These are phyloP conservation scores for Ceriops zippeliana DNA, from an alignment of 345 rosid species.

Conservation along the genomic window DNA sequence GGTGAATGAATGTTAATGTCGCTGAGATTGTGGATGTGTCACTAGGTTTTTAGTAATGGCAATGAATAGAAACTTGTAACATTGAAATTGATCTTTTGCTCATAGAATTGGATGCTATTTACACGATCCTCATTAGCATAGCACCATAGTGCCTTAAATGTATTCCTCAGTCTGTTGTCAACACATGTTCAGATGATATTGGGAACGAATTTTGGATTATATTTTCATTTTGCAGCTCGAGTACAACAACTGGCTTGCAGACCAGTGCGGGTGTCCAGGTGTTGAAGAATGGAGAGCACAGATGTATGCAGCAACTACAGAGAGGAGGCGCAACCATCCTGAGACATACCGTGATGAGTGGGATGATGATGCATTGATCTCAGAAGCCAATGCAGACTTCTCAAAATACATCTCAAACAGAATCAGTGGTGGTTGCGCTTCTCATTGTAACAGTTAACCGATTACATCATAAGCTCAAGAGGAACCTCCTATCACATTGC, in stretches of 20 bases:
- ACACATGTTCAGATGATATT: too few relatives aligned
- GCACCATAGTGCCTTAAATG: too few relatives aligned
- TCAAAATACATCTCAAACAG: neutral
- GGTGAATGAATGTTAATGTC: neutral
- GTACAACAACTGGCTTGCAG: slow-evolving; percentile 25
- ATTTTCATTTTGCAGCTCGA: slow-evolving; percentile 19
- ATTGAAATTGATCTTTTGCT: neutral
- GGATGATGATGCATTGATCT: slow-evolving; percentile 9
- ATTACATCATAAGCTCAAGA: neutral
- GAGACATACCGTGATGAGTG: slow-evolving; percentile 19
- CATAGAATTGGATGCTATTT: neutral
- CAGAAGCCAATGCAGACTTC: slow-evolving; percentile 19
- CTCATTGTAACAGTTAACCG: neutral
- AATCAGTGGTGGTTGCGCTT: neutral
- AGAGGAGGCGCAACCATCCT: neutral
- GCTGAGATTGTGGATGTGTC: neutral
- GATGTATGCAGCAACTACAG: neutral
- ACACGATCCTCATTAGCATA: neutral
- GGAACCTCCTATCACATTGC: too few relatives aligned
- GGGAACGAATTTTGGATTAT: too few relatives aligned
- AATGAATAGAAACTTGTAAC: neutral
- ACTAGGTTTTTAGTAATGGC: neutral
- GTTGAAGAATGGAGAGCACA: slow-evolving; percentile 17
- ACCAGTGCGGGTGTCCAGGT: slow-evolving; percentile 12
- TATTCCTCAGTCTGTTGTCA: too few relatives aligned